Percentiles rank a stretch among this genome's conserved stretches.
Evolutionary conservation across 2,329 filamentous ascomycete species (phyloP).

Genomic region (Fusarium clavum): DNA sequence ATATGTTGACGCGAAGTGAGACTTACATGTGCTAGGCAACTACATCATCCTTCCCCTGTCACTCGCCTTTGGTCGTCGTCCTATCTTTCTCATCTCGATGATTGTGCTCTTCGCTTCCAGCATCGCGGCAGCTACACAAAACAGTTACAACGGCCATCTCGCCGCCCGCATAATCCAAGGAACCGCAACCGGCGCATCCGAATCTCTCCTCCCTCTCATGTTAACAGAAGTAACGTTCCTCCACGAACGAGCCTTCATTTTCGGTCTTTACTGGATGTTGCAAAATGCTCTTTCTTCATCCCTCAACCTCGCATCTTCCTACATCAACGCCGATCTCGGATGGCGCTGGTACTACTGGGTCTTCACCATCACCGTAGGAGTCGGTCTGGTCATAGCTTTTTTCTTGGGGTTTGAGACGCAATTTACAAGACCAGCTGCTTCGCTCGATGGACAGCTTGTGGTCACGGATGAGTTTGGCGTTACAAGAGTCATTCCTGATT

Average conservation of each 20-base stretch:
- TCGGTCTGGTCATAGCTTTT: constrained; percentile 4
- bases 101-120: constrained; percentile 7
- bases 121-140: constrained; percentile 1
- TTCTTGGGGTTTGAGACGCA: constrained; percentile 14
- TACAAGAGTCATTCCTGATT: constrained; percentile 15
- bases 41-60: constrained; percentile 18
- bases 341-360: constrained; percentile 27
- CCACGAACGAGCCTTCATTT: constrained; percentile 14
- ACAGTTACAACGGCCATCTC: constrained; percentile 11
- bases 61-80: constrained; percentile 11
- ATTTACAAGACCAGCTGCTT: constrained; percentile 16
- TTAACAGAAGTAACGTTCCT: constrained; percentile 16
- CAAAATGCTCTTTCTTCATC: constrained; percentile 7
- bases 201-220: constrained; percentile 16
- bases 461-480: constrained; percentile 18
- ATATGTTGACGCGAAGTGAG: accelerated
- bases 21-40: not conserved
- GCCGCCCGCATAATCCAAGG: constrained; percentile 6
- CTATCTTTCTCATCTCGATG: constrained; percentile 8
- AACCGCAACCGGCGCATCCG: constrained; percentile 8
- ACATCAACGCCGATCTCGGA: constrained; percentile 16
- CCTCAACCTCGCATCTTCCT: constrained; percentile 10
- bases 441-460: constrained; percentile 19
- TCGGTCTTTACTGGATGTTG: constrained; percentile 19
- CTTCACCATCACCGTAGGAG: constrained; percentile 12